Percentiles rank a stretch among this genome's conserved stretches.
These are phyloP conservation scores for Pisolithus thermaeus DNA, from an alignment of 1,284 basidiomycete species.

Conservation along the genomic window DNA sequence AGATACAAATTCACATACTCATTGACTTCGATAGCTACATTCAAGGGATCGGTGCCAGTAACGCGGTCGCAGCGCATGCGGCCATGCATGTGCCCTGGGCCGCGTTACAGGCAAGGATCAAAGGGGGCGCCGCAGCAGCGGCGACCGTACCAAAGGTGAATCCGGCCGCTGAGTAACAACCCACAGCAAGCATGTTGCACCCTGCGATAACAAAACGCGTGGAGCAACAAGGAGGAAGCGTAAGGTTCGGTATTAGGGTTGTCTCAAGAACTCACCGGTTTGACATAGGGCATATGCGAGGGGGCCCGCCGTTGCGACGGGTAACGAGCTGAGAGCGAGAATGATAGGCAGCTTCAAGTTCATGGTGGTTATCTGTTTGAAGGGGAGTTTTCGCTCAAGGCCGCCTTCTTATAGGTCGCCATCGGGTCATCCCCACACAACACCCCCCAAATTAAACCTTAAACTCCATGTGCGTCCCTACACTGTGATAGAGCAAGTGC, in stretches of 20 bases:
- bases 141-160: conserved; percentile 43
- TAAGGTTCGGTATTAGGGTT: not conserved
- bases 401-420: not conserved
- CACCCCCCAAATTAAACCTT: too few relatives aligned
- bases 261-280: conserved; percentile 31
- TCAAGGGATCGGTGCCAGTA: conserved; percentile 14
- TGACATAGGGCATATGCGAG: conserved; percentile 44
- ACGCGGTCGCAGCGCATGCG: conserved; percentile 35
- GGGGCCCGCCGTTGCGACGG: conserved; percentile 31
- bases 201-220: conserved; percentile 28
- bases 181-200: conserved; percentile 45
- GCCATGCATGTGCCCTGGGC: conserved; percentile 44
- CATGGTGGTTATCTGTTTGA: conserved; percentile 10
- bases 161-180: conserved; percentile 52
- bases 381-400: not conserved
- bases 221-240: not conserved
- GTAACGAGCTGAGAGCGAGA: conserved; percentile 16
- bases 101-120: conserved; percentile 45
- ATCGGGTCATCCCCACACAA: not conserved
- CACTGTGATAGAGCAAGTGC: too few relatives aligned
- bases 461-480: too few relatives aligned
- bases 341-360: conserved; percentile 21
- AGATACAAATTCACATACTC: too few relatives aligned
- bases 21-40: not conserved
- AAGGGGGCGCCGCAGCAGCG: conserved; percentile 37